Evolutionary conservation across 2,329 filamentous ascomycete genomes (phyloP).

Genomic region (Penicillium sp.): DNA sequence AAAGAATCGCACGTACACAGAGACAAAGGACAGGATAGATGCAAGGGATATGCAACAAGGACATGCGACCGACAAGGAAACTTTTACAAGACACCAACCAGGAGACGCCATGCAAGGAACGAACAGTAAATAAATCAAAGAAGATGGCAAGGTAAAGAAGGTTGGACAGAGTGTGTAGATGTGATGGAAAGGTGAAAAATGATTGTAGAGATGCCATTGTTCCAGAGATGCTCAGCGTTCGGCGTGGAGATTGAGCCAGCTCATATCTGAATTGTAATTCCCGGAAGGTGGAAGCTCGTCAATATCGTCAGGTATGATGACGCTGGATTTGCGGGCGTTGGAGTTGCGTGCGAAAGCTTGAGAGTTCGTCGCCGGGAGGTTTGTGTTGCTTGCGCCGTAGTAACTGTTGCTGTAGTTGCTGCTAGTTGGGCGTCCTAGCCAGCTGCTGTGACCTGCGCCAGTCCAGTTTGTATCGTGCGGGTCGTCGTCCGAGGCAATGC

Average conservation of each 20-base stretch:
- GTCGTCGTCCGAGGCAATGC: constrained; percentile 38
- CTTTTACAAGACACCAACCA: constrained; percentile 17
- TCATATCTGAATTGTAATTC: constrained; percentile 42
- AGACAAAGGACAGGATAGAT: constrained; percentile 3
- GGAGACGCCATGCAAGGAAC: constrained; percentile 15
- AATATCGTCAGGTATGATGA: constrained; percentile 33
- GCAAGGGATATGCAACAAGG: constrained; percentile 14
- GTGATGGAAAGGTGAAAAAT: background rate
- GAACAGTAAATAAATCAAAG: background rate
- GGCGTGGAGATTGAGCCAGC: constrained; percentile 44
- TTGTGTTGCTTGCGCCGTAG: constrained; percentile 32
- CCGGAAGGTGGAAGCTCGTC: constrained; percentile 23
- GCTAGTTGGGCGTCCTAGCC: constrained; percentile 39
- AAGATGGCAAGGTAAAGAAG: background rate
- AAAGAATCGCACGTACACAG: constrained; percentile 19
- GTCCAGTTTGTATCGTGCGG: constrained; percentile 31
- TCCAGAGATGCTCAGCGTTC: constrained; percentile 19
- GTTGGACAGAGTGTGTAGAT: background rate
- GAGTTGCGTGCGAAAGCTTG: constrained; percentile 15
- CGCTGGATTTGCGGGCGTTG: constrained; percentile 32
- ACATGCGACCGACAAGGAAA: background rate
- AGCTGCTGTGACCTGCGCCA: constrained; percentile 26
- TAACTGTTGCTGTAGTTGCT: constrained; percentile 44
- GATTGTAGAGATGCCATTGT: background rate
- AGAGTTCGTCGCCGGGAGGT: constrained; percentile 22